phyloP scores from a whole-genome alignment of 352 stramenopile species.

The Phytophthora rubi region DNA sequence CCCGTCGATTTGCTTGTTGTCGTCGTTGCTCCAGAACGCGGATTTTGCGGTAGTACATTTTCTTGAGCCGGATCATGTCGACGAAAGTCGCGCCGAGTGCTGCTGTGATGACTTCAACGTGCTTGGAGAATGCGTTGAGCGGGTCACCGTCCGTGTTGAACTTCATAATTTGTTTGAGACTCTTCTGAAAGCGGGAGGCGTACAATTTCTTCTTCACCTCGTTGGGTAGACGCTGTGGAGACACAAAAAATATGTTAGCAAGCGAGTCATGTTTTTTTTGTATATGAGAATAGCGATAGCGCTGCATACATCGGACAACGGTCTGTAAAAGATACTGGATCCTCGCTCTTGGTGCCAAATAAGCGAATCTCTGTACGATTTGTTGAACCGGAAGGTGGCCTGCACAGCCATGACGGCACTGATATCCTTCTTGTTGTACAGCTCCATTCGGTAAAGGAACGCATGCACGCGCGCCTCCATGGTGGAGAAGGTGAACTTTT shows the following conservation, averaged over 20 bases:
- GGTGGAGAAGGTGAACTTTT: slow-evolving; percentile 64
- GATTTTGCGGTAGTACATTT: slow-evolving; percentile 47
- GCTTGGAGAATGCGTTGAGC: slow-evolving; percentile 71
- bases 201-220: slow-evolving; percentile 84
- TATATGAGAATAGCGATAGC: neutral
- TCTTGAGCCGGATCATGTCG: slow-evolving; percentile 65
- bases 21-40: slow-evolving; percentile 29
- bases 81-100: slow-evolving; percentile 59
- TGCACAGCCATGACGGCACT: slow-evolving; percentile 74
- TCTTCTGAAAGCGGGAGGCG: slow-evolving; percentile 66
- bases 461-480: slow-evolving; percentile 72
- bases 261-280: neutral
- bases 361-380: slow-evolving; percentile 67
- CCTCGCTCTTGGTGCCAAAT: slow-evolving; percentile 69
- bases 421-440: slow-evolving; percentile 66
- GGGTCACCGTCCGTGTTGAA: slow-evolving; percentile 78
- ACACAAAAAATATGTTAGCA: slow-evolving; percentile 1
- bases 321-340: slow-evolving; percentile 56
- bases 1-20: slow-evolving; percentile 19
- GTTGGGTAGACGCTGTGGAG: slow-evolving; percentile 64
- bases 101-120: slow-evolving; percentile 76
- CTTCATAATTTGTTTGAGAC: slow-evolving; percentile 78
- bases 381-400: slow-evolving; percentile 69
- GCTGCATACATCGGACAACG: slow-evolving; percentile 59
- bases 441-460: slow-evolving; percentile 70